Conservation (phyloP, 495 filamentous ascomycete species). For the Margaritispora aquatica region DNA sequence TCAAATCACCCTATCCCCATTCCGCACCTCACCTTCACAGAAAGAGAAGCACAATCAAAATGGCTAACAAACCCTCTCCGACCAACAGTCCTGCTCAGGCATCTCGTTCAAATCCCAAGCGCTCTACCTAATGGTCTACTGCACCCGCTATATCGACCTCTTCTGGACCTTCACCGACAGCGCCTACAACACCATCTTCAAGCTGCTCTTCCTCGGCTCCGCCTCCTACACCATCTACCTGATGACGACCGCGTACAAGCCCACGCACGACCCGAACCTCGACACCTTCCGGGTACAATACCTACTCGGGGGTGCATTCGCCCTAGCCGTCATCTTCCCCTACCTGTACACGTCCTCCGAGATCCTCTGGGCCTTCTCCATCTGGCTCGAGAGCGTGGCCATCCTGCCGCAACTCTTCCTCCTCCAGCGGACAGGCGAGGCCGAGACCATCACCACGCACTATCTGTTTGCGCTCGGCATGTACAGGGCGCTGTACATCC, state of each 20-base stretch:
- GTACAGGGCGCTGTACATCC: slow-evolving; percentile 93
- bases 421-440: slow-evolving; percentile 94
- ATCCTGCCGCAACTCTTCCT: slow-evolving; percentile 97
- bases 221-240: slow-evolving; percentile 91
- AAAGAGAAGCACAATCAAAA: too few relatives aligned
- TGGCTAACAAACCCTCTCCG: slow-evolving; percentile 1
- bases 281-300: slow-evolving; percentile 97
- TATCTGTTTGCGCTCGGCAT: slow-evolving; percentile 93
- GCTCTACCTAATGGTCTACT: slow-evolving; percentile 87
- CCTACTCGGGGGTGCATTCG: slow-evolving; percentile 69
- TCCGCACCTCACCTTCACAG: too few relatives aligned
- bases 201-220: slow-evolving; percentile 88
- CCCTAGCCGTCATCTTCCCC: slow-evolving; percentile 78
- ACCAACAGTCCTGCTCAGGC: slow-evolving; percentile 84
- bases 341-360: slow-evolving; percentile 65
- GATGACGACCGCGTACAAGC: slow-evolving; percentile 93
- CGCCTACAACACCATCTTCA: slow-evolving; percentile 88
- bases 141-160: slow-evolving; percentile 82
- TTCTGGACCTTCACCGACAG: slow-evolving; percentile 78
- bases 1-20: too few relatives aligned
- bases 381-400: slow-evolving; percentile 94
- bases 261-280: slow-evolving; percentile 89
- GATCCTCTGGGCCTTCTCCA: slow-evolving; percentile 94
- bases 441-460: slow-evolving; percentile 96
- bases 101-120: slow-evolving; percentile 98